phyloP scores from a whole-genome alignment of 108 stramenopile species.

The Skeletonema menzelii region DNA sequence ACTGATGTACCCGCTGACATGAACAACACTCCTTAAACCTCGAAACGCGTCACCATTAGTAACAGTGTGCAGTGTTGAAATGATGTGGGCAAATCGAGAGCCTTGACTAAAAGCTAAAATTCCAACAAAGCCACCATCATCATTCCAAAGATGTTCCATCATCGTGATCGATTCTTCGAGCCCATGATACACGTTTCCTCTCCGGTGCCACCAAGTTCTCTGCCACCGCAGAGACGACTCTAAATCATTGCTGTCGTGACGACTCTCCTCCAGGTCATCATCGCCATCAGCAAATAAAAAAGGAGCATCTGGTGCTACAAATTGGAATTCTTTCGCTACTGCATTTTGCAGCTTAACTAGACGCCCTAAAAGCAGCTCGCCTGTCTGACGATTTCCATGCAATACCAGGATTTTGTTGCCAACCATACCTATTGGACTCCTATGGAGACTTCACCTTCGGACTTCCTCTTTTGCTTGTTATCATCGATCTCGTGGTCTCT shows the following conservation, averaged over 20 bases:
- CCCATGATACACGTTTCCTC: conserved; percentile 46
- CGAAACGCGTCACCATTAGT: conserved; percentile 45
- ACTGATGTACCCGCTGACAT: conserved; percentile 68
- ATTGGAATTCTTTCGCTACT: conserved; percentile 35
- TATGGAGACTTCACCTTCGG: too few species aligned
- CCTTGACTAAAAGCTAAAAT: conserved; percentile 83
- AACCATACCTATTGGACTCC: too few species aligned
- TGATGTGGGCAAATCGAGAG: conserved; percentile 69
- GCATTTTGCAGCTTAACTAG: conserved; percentile 56
- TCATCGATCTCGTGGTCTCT: too few species aligned
- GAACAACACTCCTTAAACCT: conserved; percentile 54
- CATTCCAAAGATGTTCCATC: conserved; percentile 46
- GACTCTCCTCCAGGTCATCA: conserved; percentile 37
- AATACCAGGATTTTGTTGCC: conserved; percentile 52
- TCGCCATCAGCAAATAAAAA: conserved; percentile 45
- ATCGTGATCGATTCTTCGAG: conserved; percentile 57
- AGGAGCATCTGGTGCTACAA: conserved; percentile 74
- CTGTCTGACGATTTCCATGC: conserved; percentile 83
- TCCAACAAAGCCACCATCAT: conserved; percentile 44
- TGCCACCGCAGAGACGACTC: conserved; percentile 5
- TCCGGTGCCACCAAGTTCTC: conserved; percentile 49
- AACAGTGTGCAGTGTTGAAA: conserved; percentile 37
- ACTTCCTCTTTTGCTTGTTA: too few species aligned
- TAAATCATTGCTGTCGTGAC: conserved; percentile 35
- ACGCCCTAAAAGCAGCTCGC: conserved; percentile 65